Evolutionary conservation across 164 flowering plant genomes (phyloP), one percentile per base, ranked within the genome.

Genomic region (Pachysandra terminalis): DNA sequence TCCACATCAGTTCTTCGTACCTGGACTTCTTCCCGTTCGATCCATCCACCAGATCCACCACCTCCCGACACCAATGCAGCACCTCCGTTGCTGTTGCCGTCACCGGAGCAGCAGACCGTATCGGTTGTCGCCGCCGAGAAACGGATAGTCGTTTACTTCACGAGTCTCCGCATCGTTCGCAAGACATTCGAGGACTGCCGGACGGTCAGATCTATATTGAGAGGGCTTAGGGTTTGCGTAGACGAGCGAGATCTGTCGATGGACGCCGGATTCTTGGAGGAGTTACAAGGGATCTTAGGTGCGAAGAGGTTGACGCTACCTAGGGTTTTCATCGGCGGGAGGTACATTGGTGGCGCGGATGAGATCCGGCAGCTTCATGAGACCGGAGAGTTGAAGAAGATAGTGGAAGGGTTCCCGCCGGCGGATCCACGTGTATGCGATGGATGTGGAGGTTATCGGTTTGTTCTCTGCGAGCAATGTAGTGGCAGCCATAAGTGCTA

Each of bases 201-300:
- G 21, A 26, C 78, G 70, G 90, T 83, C 24, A 79, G 78, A 63
- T 65, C 88, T 2, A 84, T 87, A 40, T 76, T 87, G 58, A 68
- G 77, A 9, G 77, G 79, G 23, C 80, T 82, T 67, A 79, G 82
- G 2, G 85, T 85, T 4, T 54, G 65, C 9, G 64, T 85, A 55
- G 92, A 87, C 82, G 92, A 87, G 60, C 82, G 92, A 48, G 92
- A 87, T 71, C 74, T 87, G 35, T 77, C 87, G 5, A 87, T 87
- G 90, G 88, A 87, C 71, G 68, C 77, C 0, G 21, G 68, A 5
- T 85, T 80, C 75, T 21, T 74, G n/a, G 68, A 65, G 41, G 92
- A 87, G 80, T 55, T 87, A 45, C 75, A 75, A 68, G 73, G 63
- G 64, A 77, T 85, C 17, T 21, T 82, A 41, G 79, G 75, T 32